A percentile compares a stretch with the other conserved stretches of the same genome.
These are phyloP conservation scores for Salix exigua DNA, from an alignment of 345 rosid genomes.

Conservation along the genomic window DNA sequence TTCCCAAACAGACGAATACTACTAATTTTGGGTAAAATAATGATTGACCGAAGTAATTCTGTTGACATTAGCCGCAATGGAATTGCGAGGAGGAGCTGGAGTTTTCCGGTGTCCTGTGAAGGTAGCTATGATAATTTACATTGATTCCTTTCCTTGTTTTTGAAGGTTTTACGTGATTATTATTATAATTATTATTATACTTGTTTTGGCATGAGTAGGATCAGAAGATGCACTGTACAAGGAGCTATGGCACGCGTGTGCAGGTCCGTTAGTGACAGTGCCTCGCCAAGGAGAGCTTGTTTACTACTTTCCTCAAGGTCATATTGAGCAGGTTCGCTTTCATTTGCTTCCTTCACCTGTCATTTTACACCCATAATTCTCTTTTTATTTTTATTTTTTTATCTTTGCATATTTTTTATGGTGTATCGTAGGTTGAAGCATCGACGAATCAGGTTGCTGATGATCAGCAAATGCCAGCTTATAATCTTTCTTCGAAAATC, in stretches of 20 bases:
- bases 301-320: constrained; percentile 88
- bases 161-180: background rate
- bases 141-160: background rate
- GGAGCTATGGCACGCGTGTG: constrained; percentile 96
- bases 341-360: background rate
- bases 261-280: constrained; percentile 78
- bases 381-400: no score
- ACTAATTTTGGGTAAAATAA: constrained; percentile 21
- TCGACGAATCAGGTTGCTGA: constrained; percentile 73
- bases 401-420: background rate
- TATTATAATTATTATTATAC: background rate
- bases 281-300: constrained; percentile 74
- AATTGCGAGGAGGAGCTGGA: constrained; percentile 33
- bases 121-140: constrained; percentile 6
- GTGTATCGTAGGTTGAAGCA: constrained; percentile 60
- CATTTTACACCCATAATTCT: background rate
- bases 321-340: constrained; percentile 76
- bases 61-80: constrained; percentile 17
- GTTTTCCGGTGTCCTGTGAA: constrained; percentile 21
- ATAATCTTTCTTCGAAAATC: constrained; percentile 61
- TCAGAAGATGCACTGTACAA: constrained; percentile 61
- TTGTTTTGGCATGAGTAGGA: constrained; percentile 28
- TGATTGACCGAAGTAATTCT: constrained; percentile 6
- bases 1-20: background rate
- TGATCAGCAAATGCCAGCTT: constrained; percentile 74